Percentiles rank a stretch among this genome's conserved stretches.
phyloP scores from a whole-genome alignment of 208 protist genomes.

The Acanthamoeba rhysodes region DNA sequence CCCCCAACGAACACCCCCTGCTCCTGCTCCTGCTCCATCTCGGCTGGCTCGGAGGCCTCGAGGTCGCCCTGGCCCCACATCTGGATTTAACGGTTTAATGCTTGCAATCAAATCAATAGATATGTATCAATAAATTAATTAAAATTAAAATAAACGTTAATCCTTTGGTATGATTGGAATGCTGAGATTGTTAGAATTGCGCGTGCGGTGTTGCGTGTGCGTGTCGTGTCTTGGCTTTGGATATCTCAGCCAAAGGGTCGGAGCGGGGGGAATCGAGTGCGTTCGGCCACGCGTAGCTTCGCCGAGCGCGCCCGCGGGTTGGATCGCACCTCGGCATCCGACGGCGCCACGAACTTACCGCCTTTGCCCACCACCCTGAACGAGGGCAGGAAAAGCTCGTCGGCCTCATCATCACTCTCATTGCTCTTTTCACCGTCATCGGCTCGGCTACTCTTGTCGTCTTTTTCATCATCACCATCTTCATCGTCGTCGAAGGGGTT shows the following conservation, averaged over 20 bases:
- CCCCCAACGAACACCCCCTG: neutral
- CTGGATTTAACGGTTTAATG: too few relatives aligned
- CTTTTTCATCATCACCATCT: neutral
- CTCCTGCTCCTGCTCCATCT: neutral
- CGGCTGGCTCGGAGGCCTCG: neutral
- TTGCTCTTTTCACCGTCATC: neutral
- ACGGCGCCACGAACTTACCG: constrained; percentile 33
- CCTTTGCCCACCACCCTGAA: constrained; percentile 29
- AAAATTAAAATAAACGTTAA: too few relatives aligned
- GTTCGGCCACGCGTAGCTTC: constrained; percentile 74
- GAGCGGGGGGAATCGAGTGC: neutral
- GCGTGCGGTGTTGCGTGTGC: neutral
- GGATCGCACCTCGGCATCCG: neutral
- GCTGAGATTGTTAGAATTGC: neutral
- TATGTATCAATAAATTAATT: too few relatives aligned
- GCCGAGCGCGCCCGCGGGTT: constrained; percentile 68
- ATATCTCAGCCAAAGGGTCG: neutral
- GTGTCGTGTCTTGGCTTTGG: neutral
- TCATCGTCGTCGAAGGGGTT: neutral
- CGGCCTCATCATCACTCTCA: neutral
- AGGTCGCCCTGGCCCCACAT: too few relatives aligned
- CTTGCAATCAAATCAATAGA: too few relatives aligned
- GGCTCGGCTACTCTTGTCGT: neutral
- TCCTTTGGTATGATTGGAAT: too few relatives aligned
- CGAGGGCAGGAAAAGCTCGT: constrained; percentile 27